A percentile compares a stretch with the other conserved stretches of the same genome.
phyloP scores from a whole-genome alignment of 2,329 filamentous ascomycete species.

The Amauroascus niger region DNA sequence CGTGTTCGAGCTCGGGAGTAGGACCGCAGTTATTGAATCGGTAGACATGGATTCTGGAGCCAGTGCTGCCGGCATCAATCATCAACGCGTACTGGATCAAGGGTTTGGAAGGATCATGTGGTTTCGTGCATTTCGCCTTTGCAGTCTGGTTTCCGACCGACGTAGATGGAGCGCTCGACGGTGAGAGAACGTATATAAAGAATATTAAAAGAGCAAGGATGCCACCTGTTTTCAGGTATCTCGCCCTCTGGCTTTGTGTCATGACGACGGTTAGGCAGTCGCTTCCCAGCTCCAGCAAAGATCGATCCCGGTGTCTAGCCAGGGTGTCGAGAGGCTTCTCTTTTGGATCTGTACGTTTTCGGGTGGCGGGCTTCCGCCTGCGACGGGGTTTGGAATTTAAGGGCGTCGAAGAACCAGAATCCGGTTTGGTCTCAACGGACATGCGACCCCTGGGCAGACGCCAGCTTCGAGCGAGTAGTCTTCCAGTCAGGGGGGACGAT shows the following conservation, averaged over 20 bases:
- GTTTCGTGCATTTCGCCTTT: constrained; percentile 67
- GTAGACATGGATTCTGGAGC: constrained; percentile 96
- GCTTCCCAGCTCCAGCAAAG: constrained; percentile 19
- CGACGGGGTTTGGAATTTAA: constrained; percentile 38
- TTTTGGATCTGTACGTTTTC: neutral
- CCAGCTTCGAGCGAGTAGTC: constrained; percentile 17
- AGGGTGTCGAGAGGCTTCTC: constrained; percentile 33
- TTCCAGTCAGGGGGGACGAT: constrained; percentile 3
- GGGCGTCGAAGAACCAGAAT: constrained; percentile 46
- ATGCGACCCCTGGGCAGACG: constrained; percentile 33
- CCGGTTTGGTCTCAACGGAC: constrained; percentile 47
- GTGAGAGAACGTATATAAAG: constrained; percentile 47
- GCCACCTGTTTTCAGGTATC: constrained; percentile 53
- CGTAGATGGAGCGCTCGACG: constrained; percentile 23
- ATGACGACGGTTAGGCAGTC: constrained; percentile 38
- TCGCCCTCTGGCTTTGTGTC: constrained; percentile 52
- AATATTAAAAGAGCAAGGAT: constrained; percentile 50
- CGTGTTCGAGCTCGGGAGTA: constrained; percentile 86
- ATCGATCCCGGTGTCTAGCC: constrained; percentile 11
- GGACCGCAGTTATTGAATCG: constrained; percentile 97
- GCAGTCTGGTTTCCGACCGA: constrained; percentile 1
- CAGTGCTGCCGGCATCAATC: constrained; percentile 96
- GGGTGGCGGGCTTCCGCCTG: constrained; percentile 46
- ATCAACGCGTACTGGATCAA: constrained; percentile 96
- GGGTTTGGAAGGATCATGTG: constrained; percentile 78